phyloP scores from a whole-genome alignment of 2,329 filamentous ascomycete species.

The Biscogniauxia sp. region DNA sequence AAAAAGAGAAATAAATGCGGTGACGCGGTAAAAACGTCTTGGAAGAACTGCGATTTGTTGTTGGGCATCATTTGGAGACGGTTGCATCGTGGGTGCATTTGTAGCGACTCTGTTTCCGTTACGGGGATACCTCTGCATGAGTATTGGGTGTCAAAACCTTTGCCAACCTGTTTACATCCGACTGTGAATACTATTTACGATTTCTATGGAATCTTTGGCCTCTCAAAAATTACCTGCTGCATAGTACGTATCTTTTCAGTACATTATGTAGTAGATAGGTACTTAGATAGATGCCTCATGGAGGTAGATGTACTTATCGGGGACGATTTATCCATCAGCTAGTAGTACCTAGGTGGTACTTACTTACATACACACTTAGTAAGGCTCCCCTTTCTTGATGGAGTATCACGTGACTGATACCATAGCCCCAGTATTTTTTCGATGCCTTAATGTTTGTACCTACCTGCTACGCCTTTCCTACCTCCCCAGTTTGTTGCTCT shows the following conservation, averaged over 20 bases:
- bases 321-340: too few species aligned
- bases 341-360: too few species aligned
- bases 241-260: too few species aligned
- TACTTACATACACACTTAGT: too few species aligned
- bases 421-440: not conserved
- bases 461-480: not conserved
- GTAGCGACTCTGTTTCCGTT: constrained; percentile 14
- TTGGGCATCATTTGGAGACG: constrained; percentile 11
- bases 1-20: constrained; percentile 48
- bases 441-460: not conserved
- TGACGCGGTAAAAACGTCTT: not conserved
- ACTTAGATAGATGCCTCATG: not conserved
- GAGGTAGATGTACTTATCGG: too few species aligned
- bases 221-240: not conserved
- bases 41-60: constrained; percentile 2
- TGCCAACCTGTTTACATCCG: not conserved
- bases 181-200: not conserved
- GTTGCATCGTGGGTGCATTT: constrained; percentile 7
- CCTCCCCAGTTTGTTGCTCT: not conserved
- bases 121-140: constrained; percentile 18
- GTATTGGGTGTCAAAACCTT: constrained; percentile 13
- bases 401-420: not conserved
- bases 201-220: not conserved
- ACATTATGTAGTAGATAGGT: not conserved
- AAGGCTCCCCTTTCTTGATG: too few species aligned